Evolutionary conservation across 345 rosid genomes (phyloP), one percentile per base, ranked within the genome.

Genomic region (Garcia nutans): DNA sequence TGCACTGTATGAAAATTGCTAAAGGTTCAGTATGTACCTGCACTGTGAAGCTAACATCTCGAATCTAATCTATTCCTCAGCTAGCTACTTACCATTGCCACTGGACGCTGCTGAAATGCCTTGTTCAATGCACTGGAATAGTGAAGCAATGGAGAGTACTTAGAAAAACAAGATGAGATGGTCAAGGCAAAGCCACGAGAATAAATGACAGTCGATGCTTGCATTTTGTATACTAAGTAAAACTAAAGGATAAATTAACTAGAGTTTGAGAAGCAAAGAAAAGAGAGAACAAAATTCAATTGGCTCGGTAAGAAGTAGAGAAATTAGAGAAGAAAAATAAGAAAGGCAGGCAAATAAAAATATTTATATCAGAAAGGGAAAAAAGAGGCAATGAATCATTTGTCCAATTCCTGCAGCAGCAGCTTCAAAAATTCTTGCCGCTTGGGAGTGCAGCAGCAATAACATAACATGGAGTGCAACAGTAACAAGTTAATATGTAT

Each of bases 101-200:
- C 81, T 78, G 71, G 87, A 76, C 52, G 50, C 83, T 22, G 88
- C 81, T 54, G 92, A 73, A 75, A 89, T 87, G 74, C 94, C 96
- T 86, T 92, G 90, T 76, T 96, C 99, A 68, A 96, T 93, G 77
- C 98, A 83, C 99, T 92, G 85, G 55, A 50, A 82, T 22, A 77
- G 61, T 60, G 68, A 62, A 82, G 19, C 10, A 72, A 68, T 63
- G 41, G 26, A 19, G 62, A 58, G 59, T 15, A 71, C 61, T 63
- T 57, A 73, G 72, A 45, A 24, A 2, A 37, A 41, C 56, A 75
- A 44, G 23, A 45, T 28, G 68, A 60, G 50, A 55, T 26, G 60
- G 49, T 52, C 19, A 42, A 17, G 60, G 41, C 42, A 26, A 20
- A 61, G 23, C 37, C 28, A 16, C 15, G 10, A 65, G 71, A 66